These are phyloP conservation scores for Botrytis elliptica DNA, from an alignment of 2,329 filamentous ascomycete genomes.

Conservation along the genomic window DNA sequence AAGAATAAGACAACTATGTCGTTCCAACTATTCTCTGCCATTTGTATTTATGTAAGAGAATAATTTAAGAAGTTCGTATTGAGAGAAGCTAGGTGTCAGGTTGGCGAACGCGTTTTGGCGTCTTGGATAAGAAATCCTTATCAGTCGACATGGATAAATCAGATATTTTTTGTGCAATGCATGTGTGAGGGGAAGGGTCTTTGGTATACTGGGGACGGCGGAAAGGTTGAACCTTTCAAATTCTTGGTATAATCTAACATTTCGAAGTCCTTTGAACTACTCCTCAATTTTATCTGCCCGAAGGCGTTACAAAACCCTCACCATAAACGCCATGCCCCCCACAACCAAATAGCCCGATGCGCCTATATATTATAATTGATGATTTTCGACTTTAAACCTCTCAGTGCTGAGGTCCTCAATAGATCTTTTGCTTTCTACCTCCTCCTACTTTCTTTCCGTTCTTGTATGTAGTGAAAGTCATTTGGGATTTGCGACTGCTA, in stretches of 20 bases:
- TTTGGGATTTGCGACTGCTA: constrained; percentile 49
- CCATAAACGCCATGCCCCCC: constrained; percentile 23
- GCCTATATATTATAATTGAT: constrained; percentile 7
- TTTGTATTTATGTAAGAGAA: neutral
- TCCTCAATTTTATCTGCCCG: neutral
- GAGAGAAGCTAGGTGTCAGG: constrained; percentile 19
- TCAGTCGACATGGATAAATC: constrained; percentile 11
- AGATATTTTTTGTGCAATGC: constrained; percentile 6
- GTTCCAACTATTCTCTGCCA: neutral
- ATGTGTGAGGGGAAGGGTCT: constrained; percentile 8
- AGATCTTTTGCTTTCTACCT: constrained; percentile 28
- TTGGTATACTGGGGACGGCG: neutral
- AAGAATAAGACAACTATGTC: neutral
- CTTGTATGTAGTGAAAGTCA: constrained; percentile 60
- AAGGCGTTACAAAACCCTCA: neutral
- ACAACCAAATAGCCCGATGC: constrained; percentile 6
- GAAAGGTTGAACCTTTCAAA: neutral
- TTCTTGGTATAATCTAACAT: constrained; percentile 1
- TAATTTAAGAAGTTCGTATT: constrained; percentile 6
- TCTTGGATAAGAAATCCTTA: constrained; percentile 25
- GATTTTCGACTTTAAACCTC: neutral
- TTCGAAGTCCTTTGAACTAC: neutral
- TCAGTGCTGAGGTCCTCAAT: neutral
- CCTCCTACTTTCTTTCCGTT: constrained; percentile 48
- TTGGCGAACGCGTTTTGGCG: constrained; percentile 20